phyloP scores from a whole-genome alignment of 768 basidiomycete species.

The Suillus placidus region DNA sequence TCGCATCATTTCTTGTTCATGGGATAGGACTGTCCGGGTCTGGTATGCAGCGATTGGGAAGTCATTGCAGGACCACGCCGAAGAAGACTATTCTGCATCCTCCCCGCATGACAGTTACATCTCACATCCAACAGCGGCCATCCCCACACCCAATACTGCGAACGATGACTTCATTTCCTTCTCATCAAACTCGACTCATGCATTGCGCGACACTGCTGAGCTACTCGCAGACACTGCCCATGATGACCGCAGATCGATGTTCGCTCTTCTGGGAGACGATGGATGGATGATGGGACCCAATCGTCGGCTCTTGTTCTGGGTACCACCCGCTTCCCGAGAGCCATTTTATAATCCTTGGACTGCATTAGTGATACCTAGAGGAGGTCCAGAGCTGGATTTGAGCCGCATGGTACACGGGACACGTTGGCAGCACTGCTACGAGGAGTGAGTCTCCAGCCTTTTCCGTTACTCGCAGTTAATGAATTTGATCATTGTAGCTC shows the following conservation, averaged over 20 bases:
- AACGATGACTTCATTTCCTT: background rate
- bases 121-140: background rate
- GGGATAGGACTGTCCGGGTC: background rate
- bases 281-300: background rate
- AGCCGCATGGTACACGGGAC: too few relatives aligned
- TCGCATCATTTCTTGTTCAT: background rate
- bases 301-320: background rate
- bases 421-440: too few relatives aligned
- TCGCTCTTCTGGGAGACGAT: background rate
- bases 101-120: background rate
- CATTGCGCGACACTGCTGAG: background rate
- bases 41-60: background rate
- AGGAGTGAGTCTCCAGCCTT: too few relatives aligned
- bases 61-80: background rate
- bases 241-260: background rate
- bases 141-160: background rate
- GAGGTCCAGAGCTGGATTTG: too few relatives aligned
- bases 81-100: background rate
- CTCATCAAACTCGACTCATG: background rate
- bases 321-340: too few relatives aligned
- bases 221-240: background rate
- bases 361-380: too few relatives aligned
- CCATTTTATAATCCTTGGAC: too few relatives aligned
- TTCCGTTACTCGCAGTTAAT: too few relatives aligned
- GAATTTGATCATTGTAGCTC: too few relatives aligned